Conservation (phyloP, 1,284 basidiomycete species). For the Rhodotorula sp. region DNA sequence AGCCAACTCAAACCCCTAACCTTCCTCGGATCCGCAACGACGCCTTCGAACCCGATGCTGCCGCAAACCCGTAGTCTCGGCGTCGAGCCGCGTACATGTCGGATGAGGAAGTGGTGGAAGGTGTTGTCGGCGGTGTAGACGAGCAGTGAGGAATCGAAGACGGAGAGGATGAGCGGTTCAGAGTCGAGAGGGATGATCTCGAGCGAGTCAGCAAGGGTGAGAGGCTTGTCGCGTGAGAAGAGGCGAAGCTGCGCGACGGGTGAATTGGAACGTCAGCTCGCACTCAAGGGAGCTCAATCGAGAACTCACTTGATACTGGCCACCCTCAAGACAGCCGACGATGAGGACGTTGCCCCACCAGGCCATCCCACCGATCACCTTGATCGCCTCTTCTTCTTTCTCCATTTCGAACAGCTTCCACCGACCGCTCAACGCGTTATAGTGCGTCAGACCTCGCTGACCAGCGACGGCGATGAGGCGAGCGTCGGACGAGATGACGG, state of each 20-base stretch:
- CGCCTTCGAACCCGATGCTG: constrained; percentile 89
- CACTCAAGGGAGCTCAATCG: not conserved
- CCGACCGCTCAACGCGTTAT: constrained; percentile 85
- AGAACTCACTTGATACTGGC: constrained; percentile 65
- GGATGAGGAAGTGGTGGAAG: constrained; percentile 86
- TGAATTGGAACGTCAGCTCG: constrained; percentile 11
- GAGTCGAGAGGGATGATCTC: constrained; percentile 92
- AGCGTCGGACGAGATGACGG: constrained; percentile 86
- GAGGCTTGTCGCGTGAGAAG: constrained; percentile 90
- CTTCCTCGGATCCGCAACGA: constrained; percentile 77
- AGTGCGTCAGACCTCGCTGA: constrained; percentile 84
- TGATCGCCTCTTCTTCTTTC: constrained; percentile 83
- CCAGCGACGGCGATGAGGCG: constrained; percentile 91
- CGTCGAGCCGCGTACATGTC: constrained; percentile 78
- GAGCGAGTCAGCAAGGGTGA: constrained; percentile 64
- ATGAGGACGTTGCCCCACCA: constrained; percentile 98
- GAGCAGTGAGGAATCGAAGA: constrained; percentile 94
- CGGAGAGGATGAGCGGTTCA: constrained; percentile 80
- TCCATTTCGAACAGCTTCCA: constrained; percentile 89
- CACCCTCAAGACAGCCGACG: constrained; percentile 60
- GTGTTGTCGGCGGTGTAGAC: constrained; percentile 97
- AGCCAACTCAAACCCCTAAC: constrained; percentile 96
- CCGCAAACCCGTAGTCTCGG: constrained; percentile 79
- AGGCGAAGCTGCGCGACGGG: constrained; percentile 67
- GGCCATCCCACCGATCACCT: constrained; percentile 83